These are phyloP conservation scores for Meyerozyma athensensis DNA, from an alignment of 1,139 yeast species.

Conservation along the genomic window DNA sequence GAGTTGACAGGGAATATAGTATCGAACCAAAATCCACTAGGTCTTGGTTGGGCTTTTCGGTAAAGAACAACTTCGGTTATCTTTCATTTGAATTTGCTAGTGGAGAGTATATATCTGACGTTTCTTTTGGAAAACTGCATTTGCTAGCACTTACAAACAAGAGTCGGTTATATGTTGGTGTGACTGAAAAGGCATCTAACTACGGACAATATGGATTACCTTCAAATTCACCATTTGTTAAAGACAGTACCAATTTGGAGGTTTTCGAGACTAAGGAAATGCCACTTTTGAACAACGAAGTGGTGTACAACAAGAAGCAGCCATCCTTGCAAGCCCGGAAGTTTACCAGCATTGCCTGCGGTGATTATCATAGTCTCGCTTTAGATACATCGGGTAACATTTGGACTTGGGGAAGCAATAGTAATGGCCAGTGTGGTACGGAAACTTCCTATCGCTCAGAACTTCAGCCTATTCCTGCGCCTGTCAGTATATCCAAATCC, in stretches of 20 bases:
- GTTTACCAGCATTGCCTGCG: slow-evolving; percentile 63
- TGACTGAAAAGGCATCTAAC: slow-evolving; percentile 46
- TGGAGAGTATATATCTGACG: slow-evolving; percentile 43
- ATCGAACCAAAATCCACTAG: slow-evolving; percentile 17
- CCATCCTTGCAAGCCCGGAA: slow-evolving; percentile 31
- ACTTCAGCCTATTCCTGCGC: slow-evolving; percentile 63
- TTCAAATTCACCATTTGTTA: slow-evolving; percentile 55
- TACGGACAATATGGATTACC: slow-evolving; percentile 88
- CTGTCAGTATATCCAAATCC: slow-evolving; percentile 18
- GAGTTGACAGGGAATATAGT: slow-evolving; percentile 15
- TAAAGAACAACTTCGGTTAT: slow-evolving; percentile 10
- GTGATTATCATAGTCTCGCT: slow-evolving; percentile 68
- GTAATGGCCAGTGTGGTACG: slow-evolving; percentile 78
- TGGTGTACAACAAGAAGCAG: slow-evolving; percentile 19
- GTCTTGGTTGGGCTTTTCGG: slow-evolving; percentile 22
- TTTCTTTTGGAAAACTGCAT: slow-evolving; percentile 64
- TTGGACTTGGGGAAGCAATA: slow-evolving; percentile 83
- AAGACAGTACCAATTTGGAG: slow-evolving; percentile 24
- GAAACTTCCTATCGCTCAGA: slow-evolving; percentile 64
- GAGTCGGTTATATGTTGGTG: slow-evolving; percentile 63
- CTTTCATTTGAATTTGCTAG: slow-evolving; percentile 6
- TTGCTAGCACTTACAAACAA: slow-evolving; percentile 53
- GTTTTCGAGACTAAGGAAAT: slow-evolving; percentile 22
- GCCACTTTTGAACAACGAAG: slow-evolving; percentile 33
- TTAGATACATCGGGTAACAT: slow-evolving; percentile 57